Evolutionary conservation across 2,329 filamentous ascomycete species (phyloP), one percentile per base, ranked within the genome.

Genomic region (Fusarium albosuccineum): DNA sequence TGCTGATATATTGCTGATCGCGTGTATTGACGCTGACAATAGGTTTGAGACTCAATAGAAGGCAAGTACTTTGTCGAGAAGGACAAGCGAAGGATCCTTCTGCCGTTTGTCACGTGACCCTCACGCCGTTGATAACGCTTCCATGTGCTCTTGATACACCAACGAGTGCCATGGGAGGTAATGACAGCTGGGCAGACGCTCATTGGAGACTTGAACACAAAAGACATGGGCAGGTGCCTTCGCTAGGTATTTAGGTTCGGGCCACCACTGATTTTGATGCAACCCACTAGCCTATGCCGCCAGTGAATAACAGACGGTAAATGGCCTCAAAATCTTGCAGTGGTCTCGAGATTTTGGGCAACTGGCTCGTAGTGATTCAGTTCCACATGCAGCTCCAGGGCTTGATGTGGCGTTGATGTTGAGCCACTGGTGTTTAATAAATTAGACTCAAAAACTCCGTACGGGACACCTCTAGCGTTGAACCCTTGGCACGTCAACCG

Each of bases 141-240:
- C 30, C 30, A 33, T 33, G 17, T 22, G 17, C 17, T 22, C 17
- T 22, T 22, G 17, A 22, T 22, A 22, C 17, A 22, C 17, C 17
- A 22, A 22, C 17, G 4, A 22, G 17, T 22, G 17, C 17, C 17
- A 22, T 22, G 17, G 17, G 17, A 22, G 17, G 17, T 22, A 22
- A 22, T 22, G 17, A 22, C 17, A 22, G 17, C 17, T 9, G 56
- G 22, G 39, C 11, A 36, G 26, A 50, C 40, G 49, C 45, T 48
- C 22, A 64, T 65, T 60, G 62, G 60, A 51, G 55, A 45, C 53
- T 49, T 16, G 14, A 40, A 37, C n/a, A 13, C 10, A 16, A 10
- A 39, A 44, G 51, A 41, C 40, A 37, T 45, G 40, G 40, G 51
- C 17, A 16, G n/a, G 37, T 22, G 57, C 46, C 57, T 45, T 22